Conservation (phyloP, 352 stramenopile genomes). For the Saprolegnia diclina region DNA sequence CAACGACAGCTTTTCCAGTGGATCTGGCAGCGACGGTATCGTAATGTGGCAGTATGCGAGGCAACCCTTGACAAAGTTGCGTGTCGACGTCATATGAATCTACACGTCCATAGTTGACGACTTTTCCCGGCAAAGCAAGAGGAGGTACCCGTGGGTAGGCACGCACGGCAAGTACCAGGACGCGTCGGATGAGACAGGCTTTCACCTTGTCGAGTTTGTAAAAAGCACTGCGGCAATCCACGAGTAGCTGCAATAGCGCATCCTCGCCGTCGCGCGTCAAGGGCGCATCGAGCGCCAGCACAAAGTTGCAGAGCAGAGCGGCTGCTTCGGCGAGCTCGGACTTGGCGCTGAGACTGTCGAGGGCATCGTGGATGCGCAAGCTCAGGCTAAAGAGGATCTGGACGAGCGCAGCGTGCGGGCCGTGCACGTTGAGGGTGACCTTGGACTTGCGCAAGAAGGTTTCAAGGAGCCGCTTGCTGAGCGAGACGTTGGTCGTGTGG, state of each 20-base stretch:
- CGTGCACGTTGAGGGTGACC: slow-evolving; percentile 58
- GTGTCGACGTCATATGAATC: slow-evolving; percentile 29
- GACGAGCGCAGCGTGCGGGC: slow-evolving; percentile 66
- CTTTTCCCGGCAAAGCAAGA: neutral
- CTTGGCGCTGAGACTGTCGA: slow-evolving; percentile 69
- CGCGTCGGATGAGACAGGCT: slow-evolving; percentile 44
- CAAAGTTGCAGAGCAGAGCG: slow-evolving; percentile 75
- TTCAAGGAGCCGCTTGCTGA: slow-evolving; percentile 79
- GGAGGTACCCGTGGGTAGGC: slow-evolving; percentile 37
- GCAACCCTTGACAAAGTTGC: slow-evolving; percentile 82
- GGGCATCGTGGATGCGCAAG: slow-evolving; percentile 72
- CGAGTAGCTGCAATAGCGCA: slow-evolving; percentile 79
- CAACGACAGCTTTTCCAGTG: slow-evolving; percentile 53
- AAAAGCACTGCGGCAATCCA: slow-evolving; percentile 80
- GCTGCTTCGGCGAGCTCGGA: slow-evolving; percentile 52
- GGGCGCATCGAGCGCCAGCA: slow-evolving; percentile 48
- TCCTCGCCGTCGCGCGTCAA: slow-evolving; percentile 61
- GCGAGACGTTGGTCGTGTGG: slow-evolving; percentile 63
- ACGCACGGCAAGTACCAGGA: slow-evolving; percentile 58
- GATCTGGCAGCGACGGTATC: slow-evolving; percentile 67
- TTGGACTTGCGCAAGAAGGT: slow-evolving; percentile 48
- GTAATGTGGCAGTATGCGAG: slow-evolving; percentile 88
- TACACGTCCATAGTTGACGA: neutral
- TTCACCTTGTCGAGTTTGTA: slow-evolving; percentile 83
- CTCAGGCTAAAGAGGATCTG: slow-evolving; percentile 84